A percentile compares a stretch with the other conserved stretches of the same genome.
These are phyloP conservation scores for Ceriops tagal DNA, from an alignment of 345 rosid genomes.

Conservation along the genomic window DNA sequence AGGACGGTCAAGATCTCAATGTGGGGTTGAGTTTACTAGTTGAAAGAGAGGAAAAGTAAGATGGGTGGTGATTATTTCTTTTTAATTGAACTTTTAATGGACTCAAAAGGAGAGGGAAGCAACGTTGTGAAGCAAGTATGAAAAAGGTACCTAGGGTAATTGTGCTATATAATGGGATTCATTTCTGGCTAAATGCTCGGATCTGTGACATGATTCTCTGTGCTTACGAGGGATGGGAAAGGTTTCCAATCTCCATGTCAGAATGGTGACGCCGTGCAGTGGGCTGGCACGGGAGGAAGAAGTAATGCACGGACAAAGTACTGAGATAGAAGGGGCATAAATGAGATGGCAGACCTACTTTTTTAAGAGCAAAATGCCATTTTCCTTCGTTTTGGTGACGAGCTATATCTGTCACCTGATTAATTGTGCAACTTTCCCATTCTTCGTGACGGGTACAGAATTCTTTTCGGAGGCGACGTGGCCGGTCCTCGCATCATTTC, in stretches of 20 bases:
- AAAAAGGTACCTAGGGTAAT: too few species aligned
- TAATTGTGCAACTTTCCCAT: not conserved
- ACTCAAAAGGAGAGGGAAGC: too few species aligned
- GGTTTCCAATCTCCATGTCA: not conserved
- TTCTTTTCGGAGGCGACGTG: not conserved
- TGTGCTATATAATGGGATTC: too few species aligned
- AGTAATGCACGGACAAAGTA: not conserved
- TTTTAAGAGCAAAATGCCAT: constrained; percentile 25
- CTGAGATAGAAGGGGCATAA: not conserved
- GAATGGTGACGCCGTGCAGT: not conserved
- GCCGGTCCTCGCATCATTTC: constrained; percentile 2
- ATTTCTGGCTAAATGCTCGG: not conserved
- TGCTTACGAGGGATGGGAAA: too few species aligned
- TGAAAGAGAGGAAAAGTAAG: too few species aligned
- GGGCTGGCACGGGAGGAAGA: not conserved
- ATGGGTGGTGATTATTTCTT: too few species aligned
- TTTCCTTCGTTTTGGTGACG: constrained; percentile 21
- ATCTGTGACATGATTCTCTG: constrained; percentile 23
- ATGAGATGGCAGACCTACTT: constrained; percentile 1
- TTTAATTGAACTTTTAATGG: too few species aligned
- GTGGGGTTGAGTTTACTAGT: too few species aligned
- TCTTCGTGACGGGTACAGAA: not conserved
- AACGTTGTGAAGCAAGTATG: too few species aligned
- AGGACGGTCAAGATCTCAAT: too few species aligned
- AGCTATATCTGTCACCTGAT: not conserved